Conservation (phyloP, 2,329 filamentous ascomycete species). For the Penicillium freii region DNA sequence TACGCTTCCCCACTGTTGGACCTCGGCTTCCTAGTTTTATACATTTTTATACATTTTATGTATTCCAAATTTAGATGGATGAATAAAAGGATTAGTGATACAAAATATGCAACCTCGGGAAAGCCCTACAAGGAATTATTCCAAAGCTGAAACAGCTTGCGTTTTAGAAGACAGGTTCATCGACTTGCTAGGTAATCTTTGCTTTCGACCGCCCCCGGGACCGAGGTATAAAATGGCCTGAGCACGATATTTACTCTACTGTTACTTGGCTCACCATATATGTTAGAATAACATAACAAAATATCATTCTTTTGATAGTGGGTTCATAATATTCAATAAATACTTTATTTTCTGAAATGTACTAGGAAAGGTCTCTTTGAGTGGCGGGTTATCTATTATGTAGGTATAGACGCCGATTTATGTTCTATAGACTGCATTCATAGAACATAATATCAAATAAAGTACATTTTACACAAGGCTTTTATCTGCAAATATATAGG, state of each 20-base stretch:
- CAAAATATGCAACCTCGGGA: neutral
- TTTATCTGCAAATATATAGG: neutral
- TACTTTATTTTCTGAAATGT: neutral
- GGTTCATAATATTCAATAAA: too few relatives aligned
- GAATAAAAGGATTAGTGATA: neutral
- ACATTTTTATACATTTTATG: neutral
- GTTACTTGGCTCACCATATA: too few relatives aligned
- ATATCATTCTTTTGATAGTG: too few relatives aligned
- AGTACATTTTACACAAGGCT: neutral
- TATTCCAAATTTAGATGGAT: neutral
- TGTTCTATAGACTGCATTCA: neutral
- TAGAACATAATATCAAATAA: neutral
- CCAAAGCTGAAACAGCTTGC: neutral
- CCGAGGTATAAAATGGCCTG: too few relatives aligned
- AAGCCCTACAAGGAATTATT: neutral
- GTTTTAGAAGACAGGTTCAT: too few relatives aligned
- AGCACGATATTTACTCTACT: too few relatives aligned
- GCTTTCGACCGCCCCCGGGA: too few relatives aligned
- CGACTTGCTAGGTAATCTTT: too few relatives aligned
- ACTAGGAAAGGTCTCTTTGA: neutral
- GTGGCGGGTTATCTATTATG: neutral
- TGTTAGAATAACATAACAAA: too few relatives aligned
- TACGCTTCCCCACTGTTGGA: conserved; percentile 22
- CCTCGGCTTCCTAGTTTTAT: conserved; percentile 15
- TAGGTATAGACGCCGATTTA: neutral